These are phyloP conservation scores for Lentinula lateritia DNA, from an alignment of 768 basidiomycete genomes.

Conservation along the genomic window DNA sequence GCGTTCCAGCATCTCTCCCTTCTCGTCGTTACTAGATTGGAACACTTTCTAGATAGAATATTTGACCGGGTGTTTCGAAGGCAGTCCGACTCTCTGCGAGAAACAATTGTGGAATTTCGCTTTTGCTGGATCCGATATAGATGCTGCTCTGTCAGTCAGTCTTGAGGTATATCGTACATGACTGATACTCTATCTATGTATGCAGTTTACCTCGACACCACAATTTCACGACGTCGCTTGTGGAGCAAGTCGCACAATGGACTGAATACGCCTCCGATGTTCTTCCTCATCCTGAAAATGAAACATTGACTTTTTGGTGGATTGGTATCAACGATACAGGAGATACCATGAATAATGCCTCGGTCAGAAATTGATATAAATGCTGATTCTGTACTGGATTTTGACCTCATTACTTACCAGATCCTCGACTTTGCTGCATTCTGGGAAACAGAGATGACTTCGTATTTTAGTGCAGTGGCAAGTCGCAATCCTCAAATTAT, in stretches of 20 bases:
- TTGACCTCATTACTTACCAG: slow-evolving; percentile 15
- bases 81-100: slow-evolving; percentile 34
- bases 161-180: background rate
- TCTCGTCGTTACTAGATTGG: background rate
- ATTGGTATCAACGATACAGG: slow-evolving; percentile 53
- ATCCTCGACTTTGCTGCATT: slow-evolving; percentile 43
- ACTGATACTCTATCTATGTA: background rate
- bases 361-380: slow-evolving; percentile 15
- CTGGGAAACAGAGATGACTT: slow-evolving; percentile 43
- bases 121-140: slow-evolving; percentile 48
- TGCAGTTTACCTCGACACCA: slow-evolving; percentile 42
- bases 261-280: slow-evolving; percentile 34
- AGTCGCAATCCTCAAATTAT: slow-evolving; percentile 11
- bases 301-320: slow-evolving; percentile 51
- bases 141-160: slow-evolving; percentile 26
- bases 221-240: slow-evolving; percentile 39
- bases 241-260: slow-evolving; percentile 49
- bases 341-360: slow-evolving; percentile 37
- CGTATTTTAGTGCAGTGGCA: slow-evolving; percentile 47
- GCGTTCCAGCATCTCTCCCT: background rate
- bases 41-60: slow-evolving; percentile 39
- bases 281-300: slow-evolving; percentile 34
- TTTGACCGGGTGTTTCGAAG: slow-evolving; percentile 44
- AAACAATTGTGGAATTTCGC: slow-evolving; percentile 53
- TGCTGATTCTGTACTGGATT: no score